Evolutionary conservation across 2,329 filamentous ascomycete genomes (phyloP).

Genomic region (Cladorrhinum sp.): DNA sequence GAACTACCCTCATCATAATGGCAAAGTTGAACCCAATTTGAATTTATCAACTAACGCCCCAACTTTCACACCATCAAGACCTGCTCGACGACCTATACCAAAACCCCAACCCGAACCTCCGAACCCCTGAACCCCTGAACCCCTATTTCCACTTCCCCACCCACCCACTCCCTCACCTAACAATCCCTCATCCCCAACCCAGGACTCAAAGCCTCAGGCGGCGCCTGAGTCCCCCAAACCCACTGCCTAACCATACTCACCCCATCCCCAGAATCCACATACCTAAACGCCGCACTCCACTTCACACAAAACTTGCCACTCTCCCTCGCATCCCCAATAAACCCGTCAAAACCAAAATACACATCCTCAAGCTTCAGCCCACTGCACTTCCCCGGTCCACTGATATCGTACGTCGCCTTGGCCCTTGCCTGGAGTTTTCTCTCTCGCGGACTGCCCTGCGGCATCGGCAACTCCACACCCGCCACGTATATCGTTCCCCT

Average conservation of each 20-base stretch:
- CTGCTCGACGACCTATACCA: no score
- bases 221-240: neutral
- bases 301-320: neutral
- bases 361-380: neutral
- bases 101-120: no score
- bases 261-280: neutral
- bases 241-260: neutral
- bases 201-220: neutral
- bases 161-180: neutral
- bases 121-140: no score
- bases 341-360: neutral
- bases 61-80: no score
- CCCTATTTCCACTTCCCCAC: no score
- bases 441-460: neutral
- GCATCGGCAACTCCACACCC: neutral
- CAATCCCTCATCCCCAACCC: neutral
- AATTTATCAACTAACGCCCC: no score
- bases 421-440: neutral
- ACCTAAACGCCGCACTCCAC: neutral
- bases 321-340: neutral
- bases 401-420: neutral
- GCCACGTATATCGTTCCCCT: neutral
- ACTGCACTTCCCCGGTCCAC: neutral
- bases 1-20: no score
- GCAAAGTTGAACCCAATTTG: no score